Conservation (phyloP, 2,329 filamentous ascomycete genomes). For the Xylariaceae sp. region DNA sequence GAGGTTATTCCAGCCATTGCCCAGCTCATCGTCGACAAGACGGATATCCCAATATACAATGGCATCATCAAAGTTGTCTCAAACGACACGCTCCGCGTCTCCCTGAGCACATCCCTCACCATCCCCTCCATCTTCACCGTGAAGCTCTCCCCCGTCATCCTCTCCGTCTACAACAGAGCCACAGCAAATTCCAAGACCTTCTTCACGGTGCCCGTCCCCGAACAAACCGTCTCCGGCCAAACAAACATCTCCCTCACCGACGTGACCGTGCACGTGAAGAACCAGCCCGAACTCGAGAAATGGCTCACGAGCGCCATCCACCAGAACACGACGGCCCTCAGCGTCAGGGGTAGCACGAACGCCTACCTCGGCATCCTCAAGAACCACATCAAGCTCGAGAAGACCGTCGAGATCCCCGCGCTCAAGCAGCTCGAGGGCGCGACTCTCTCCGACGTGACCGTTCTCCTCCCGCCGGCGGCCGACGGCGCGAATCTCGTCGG, state of each 20-base stretch:
- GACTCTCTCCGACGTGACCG: slow-evolving; percentile 2
- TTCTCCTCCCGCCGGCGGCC: slow-evolving; percentile 16
- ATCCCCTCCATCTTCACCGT: slow-evolving; percentile 34
- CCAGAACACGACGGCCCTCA: background rate
- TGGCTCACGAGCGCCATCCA: slow-evolving; percentile 11
- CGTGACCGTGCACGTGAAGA: slow-evolving; percentile 13
- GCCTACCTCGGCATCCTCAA: slow-evolving; percentile 34
- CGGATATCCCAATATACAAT: slow-evolving; percentile 33
- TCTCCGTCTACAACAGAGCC: slow-evolving; percentile 33
- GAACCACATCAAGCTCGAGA: slow-evolving; percentile 26
- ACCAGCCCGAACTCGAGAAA: slow-evolving; percentile 12
- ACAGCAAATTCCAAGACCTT: slow-evolving; percentile 30
- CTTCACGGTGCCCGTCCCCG: slow-evolving; percentile 24
- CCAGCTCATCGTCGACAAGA: slow-evolving; percentile 35
- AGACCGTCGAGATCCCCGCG: slow-evolving; percentile 28
- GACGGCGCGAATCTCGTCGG: slow-evolving; percentile 25
- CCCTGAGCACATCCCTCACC: slow-evolving; percentile 33
- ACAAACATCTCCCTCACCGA: slow-evolving; percentile 17
- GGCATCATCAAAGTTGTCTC: slow-evolving; percentile 33
- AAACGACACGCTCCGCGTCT: slow-evolving; percentile 31
- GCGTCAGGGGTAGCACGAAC: slow-evolving; percentile 25
- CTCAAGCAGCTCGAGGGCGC: slow-evolving; percentile 22
- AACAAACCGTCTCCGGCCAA: slow-evolving; percentile 32
- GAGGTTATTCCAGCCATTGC: slow-evolving; percentile 38
- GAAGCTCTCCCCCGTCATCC: slow-evolving; percentile 32